phyloP scores from a whole-genome alignment of 1,284 basidiomycete species.

The Cutaneotrichosporon sp. region DNA sequence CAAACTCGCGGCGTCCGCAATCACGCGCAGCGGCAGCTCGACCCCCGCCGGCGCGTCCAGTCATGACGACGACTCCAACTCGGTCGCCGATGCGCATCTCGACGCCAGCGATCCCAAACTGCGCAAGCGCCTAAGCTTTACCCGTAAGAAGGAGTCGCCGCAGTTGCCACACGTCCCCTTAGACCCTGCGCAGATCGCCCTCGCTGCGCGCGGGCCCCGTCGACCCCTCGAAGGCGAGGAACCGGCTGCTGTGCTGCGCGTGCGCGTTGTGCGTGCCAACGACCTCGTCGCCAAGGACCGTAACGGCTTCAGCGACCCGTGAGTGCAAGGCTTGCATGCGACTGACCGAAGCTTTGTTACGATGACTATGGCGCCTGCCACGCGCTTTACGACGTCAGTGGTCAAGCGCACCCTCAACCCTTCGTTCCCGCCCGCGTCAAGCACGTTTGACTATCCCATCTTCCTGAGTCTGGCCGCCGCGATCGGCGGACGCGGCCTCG shows the following conservation, averaged over 20 bases:
- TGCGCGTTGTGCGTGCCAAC: slow-evolving; percentile 54
- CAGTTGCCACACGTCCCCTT: slow-evolving; percentile 3
- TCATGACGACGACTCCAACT: neutral
- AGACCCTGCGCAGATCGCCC: slow-evolving; percentile 39
- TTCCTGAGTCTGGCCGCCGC: slow-evolving; percentile 70
- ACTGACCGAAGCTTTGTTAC: slow-evolving; percentile 61
- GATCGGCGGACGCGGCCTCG: slow-evolving; percentile 65
- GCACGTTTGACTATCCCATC: slow-evolving; percentile 83
- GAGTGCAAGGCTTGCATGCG: slow-evolving; percentile 58
- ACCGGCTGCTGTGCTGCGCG: slow-evolving; percentile 50
- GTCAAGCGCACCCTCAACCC: slow-evolving; percentile 77
- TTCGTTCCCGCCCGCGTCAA: slow-evolving; percentile 65
- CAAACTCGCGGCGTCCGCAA: slow-evolving; percentile 47
- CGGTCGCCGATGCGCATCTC: neutral
- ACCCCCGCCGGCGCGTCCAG: slow-evolving; percentile 5
- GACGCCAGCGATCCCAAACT: neutral
- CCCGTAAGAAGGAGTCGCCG: slow-evolving; percentile 20
- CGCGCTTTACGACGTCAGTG: slow-evolving; percentile 74
- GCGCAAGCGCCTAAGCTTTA: slow-evolving; percentile 10
- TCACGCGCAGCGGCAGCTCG: slow-evolving; percentile 21
- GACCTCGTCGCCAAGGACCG: slow-evolving; percentile 56
- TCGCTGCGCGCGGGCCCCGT: slow-evolving; percentile 39
- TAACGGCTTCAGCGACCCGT: slow-evolving; percentile 54
- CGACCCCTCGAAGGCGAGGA: slow-evolving; percentile 51
- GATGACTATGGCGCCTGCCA: slow-evolving; percentile 63